Evolutionary conservation across 352 stramenopile genomes (phyloP).

Genomic region (Thalassiosira mediterranea): DNA sequence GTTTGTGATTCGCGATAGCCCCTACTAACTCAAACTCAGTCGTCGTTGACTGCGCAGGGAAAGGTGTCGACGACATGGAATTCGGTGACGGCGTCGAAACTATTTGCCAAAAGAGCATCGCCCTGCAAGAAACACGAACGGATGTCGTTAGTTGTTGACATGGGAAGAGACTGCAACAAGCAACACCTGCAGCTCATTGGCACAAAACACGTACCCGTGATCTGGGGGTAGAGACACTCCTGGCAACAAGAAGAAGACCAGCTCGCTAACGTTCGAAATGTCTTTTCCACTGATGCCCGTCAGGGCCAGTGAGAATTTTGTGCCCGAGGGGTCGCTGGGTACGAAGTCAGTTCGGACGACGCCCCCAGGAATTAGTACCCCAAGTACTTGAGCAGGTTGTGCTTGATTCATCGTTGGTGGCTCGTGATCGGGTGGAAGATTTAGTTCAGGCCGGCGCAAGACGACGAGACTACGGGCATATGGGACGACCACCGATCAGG

Average conservation of each 20-base stretch:
- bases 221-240: constrained; percentile 53
- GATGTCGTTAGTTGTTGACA: no score
- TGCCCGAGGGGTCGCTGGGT: constrained; percentile 57
- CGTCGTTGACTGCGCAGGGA: constrained; percentile 18
- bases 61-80: constrained; percentile 32
- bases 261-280: constrained; percentile 66
- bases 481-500: no score
- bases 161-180: no score
- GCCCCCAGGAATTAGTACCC: constrained; percentile 63
- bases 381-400: constrained; percentile 49
- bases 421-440: no score
- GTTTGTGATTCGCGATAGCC: constrained; percentile 58
- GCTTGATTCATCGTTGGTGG: constrained; percentile 30
- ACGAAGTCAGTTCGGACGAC: constrained; percentile 73
- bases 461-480: no score
- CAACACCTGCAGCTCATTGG: no score
- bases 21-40: constrained; percentile 81
- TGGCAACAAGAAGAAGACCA: constrained; percentile 77
- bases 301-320: constrained; percentile 68
- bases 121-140: no score
- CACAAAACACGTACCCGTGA: no score
- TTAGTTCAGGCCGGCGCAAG: no score
- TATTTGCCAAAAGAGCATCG: constrained; percentile 79
- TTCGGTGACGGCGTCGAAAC: constrained; percentile 25
- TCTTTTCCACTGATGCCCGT: constrained; percentile 59